Percentiles rank a stretch among this genome's conserved stretches.
Evolutionary conservation across 768 basidiomycete species (phyloP).

Genomic region (Amylocystis lapponica): DNA sequence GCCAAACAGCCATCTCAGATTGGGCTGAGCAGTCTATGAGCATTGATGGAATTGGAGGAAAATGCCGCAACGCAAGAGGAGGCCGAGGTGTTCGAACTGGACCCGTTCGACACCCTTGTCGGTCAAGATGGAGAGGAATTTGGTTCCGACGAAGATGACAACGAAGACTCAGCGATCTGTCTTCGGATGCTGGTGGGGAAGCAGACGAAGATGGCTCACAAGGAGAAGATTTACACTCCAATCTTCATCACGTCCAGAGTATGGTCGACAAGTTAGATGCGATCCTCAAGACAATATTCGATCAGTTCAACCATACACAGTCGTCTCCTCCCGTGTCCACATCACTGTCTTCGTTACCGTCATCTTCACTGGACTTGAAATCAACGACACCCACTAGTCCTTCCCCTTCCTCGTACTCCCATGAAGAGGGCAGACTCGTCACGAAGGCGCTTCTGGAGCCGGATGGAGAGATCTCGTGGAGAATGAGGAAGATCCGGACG

Average conservation of each 20-base stretch:
- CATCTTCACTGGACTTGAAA: conserved; percentile 75
- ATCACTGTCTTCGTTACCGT: conserved; percentile 22
- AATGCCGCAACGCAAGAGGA: conserved; percentile 42
- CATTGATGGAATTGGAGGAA: conserved; percentile 87
- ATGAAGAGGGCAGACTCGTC: conserved; percentile 91
- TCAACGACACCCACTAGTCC: no score
- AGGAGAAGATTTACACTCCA: conserved; percentile 40
- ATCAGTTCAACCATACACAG: conserved; percentile 65
- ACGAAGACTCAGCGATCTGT: conserved; percentile 72
- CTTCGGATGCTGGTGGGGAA: conserved; percentile 60
- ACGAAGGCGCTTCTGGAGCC: conserved; percentile 72
- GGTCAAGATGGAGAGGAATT: conserved; percentile 68
- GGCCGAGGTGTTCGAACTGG: conserved; percentile 63
- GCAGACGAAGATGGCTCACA: conserved; percentile 34
- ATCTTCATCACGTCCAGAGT: conserved; percentile 65
- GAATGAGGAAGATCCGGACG: conserved; percentile 51
- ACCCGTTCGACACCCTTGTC: conserved; percentile 80
- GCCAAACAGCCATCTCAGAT: no score
- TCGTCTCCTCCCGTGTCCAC: conserved; percentile 20
- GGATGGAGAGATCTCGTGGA: conserved; percentile 81
- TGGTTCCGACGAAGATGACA: conserved; percentile 43
- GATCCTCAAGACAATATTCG: conserved; percentile 78
- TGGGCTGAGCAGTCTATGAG: no score
- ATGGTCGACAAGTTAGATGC: conserved; percentile 93
- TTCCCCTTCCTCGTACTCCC: no score